Base-by-base conservation (phyloP, 2,329 filamentous ascomycete species). In the Phialophora macrospora region DNA sequence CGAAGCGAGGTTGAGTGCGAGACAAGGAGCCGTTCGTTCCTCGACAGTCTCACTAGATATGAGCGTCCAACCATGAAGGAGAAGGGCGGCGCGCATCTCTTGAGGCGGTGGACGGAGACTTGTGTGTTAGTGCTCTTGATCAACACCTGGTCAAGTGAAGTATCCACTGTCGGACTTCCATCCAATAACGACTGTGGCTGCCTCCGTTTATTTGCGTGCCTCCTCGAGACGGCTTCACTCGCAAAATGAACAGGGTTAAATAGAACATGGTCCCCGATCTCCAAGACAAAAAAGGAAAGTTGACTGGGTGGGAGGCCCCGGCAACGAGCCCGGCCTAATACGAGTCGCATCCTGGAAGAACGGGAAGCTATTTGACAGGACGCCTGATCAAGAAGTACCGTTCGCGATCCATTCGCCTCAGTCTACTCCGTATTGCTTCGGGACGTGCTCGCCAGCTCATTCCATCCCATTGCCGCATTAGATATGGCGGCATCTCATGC, bases 331-430 rank as follows among this genome's bases (percentile, higher is more conserved):
- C 54, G 61, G 17, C 41, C 20, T 32, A 26, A 22, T 28, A 41
- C 41, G n/a, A 34, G 49, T 59, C 8, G 30, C 38, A 28, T 4
- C 17, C 55, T 48, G 26, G 20, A 46, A 20, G 4, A 14, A 55
- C 34, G 54, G 51, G 38, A 28, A 41, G 38, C 30, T 26, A 17
- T 49, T 22, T 38, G 12, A 64, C 41, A 60, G 62, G 62, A 56
- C 56, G 62, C 62, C 62, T 64, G 49, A 64, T 55, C 14, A 22
- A 64, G 38, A 46, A 44, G 24, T 20, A 51, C 48, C 4, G 3
- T 5, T 20, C 17, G 14, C 38, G 7, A 6, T 3, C 38, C 38
- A 17, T 41, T 41, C 38, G 17, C 6, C 14, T n/a, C 38, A n/a
- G 14, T 44, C 38, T 54, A 26, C 26, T 24, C 28, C 24, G 24